Percentiles rank a stretch among this genome's conserved stretches.
Conservation (phyloP, 306 rosid genomes). For the Cicer arietinum region DNA sequence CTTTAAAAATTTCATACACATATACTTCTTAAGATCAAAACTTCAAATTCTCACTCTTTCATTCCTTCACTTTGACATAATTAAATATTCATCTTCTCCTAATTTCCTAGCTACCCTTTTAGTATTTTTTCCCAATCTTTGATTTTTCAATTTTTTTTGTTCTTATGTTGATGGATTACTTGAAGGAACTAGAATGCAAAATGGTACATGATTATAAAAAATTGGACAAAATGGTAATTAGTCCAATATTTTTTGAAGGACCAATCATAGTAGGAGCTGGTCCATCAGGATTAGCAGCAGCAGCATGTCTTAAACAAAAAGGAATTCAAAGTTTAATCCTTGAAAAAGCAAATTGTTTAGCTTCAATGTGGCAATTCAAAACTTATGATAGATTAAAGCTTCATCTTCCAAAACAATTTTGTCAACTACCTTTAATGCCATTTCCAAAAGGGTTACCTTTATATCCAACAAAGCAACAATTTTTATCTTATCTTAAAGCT, state of each 20-base stretch:
- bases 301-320: slow-evolving; percentile 84
- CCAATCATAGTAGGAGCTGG: slow-evolving; percentile 95
- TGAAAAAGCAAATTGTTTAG: slow-evolving; percentile 76
- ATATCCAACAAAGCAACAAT: slow-evolving; percentile 86
- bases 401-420: slow-evolving; percentile 91
- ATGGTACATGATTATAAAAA: slow-evolving; percentile 58
- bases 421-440: slow-evolving; percentile 78
- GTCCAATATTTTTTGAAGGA: slow-evolving; percentile 51
- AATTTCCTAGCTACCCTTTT: background rate
- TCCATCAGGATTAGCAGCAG: slow-evolving; percentile 89
- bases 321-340: slow-evolving; percentile 72
- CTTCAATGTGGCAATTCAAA: slow-evolving; percentile 85
- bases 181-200: slow-evolving; percentile 79
- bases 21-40: no score
- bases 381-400: slow-evolving; percentile 90
- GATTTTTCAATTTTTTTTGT: no score
- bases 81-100: no score
- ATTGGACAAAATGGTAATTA: slow-evolving; percentile 34
- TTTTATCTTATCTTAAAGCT: slow-evolving; percentile 58
- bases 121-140: background rate
- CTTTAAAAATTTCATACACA: no score
- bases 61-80: no score
- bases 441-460: slow-evolving; percentile 80
- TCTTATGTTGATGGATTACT: slow-evolving; percentile 57
- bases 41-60: no score